These are phyloP conservation scores for Penicillium desertorum DNA, from an alignment of 495 filamentous ascomycete species.

Conservation along the genomic window DNA sequence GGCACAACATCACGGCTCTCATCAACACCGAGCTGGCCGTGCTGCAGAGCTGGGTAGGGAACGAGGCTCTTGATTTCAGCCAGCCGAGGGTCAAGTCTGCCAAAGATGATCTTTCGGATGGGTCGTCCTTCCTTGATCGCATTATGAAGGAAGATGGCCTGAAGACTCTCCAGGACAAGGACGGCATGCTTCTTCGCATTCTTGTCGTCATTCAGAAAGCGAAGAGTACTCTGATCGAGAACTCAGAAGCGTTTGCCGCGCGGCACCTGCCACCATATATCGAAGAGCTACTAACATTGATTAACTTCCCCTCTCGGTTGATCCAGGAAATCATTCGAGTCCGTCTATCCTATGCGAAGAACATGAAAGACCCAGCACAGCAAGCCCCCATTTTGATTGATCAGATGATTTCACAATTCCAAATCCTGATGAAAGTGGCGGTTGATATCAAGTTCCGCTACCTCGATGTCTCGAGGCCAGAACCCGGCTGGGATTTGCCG, in stretches of 20 bases:
- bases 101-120: constrained; percentile 72
- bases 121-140: constrained; percentile 91
- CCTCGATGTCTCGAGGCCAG: constrained; percentile 74
- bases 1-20: constrained; percentile 97
- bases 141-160: constrained; percentile 97
- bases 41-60: constrained; percentile 93
- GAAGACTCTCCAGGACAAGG: constrained; percentile 78
- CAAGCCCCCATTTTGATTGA: constrained; percentile 89
- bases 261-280: constrained; percentile 96
- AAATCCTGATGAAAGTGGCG: constrained; percentile 85
- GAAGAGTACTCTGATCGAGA: constrained; percentile 85
- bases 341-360: constrained; percentile 85
- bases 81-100: constrained; percentile 49
- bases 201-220: constrained; percentile 86
- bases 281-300: constrained; percentile 89
- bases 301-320: constrained; percentile 93
- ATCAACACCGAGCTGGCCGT: constrained; percentile 93
- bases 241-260: constrained; percentile 79
- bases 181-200: constrained; percentile 82
- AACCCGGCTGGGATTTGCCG: constrained; percentile 92
- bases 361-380: constrained; percentile 87
- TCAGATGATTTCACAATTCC: constrained; percentile 96
- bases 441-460: constrained; percentile 91
- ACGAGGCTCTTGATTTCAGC: constrained; percentile 88
- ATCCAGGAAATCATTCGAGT: constrained; percentile 96